These are phyloP conservation scores for Pulveroboletus sp. DNA, from an alignment of 768 basidiomycete species.

Conservation along the genomic window DNA sequence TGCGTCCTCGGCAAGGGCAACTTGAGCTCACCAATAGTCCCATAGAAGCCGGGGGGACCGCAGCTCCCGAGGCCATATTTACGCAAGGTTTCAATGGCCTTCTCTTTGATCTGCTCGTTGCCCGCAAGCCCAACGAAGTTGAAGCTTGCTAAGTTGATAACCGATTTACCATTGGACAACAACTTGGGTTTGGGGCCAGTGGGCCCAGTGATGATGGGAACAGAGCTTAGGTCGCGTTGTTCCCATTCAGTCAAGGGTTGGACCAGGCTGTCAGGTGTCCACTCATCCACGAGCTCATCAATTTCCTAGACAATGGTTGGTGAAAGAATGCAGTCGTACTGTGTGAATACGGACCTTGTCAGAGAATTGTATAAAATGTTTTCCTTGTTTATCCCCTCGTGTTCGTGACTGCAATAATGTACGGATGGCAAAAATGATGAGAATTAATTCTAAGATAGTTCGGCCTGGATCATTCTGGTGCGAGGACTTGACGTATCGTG, in stretches of 20 bases:
- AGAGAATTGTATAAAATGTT: constrained; percentile 87
- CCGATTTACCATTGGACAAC: constrained; percentile 65
- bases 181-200: constrained; percentile 85
- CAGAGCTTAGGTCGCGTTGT: constrained; percentile 62
- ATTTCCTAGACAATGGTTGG: constrained; percentile 66
- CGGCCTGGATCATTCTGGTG: constrained; percentile 96
- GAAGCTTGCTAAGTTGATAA: constrained; percentile 82
- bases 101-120: constrained; percentile 83
- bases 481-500: constrained; percentile 90
- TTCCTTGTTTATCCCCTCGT: constrained; percentile 76
- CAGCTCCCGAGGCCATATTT: constrained; percentile 94
- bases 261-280: constrained; percentile 83
- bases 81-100: constrained; percentile 77
- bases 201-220: constrained; percentile 78
- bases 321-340: not conserved
- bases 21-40: constrained; percentile 73
- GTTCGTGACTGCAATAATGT: constrained; percentile 91
- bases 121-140: constrained; percentile 91
- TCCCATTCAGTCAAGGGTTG: constrained; percentile 59
- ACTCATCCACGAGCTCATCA: constrained; percentile 94
- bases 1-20: not conserved
- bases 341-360: constrained; percentile 66
- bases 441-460: constrained; percentile 84
- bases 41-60: constrained; percentile 96
- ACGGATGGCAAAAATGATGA: constrained; percentile 83